Evolutionary conservation across 2,329 filamentous ascomycete genomes (phyloP), one percentile per base, ranked within the genome.

Genomic region (Chaetomiaceae sp.): DNA sequence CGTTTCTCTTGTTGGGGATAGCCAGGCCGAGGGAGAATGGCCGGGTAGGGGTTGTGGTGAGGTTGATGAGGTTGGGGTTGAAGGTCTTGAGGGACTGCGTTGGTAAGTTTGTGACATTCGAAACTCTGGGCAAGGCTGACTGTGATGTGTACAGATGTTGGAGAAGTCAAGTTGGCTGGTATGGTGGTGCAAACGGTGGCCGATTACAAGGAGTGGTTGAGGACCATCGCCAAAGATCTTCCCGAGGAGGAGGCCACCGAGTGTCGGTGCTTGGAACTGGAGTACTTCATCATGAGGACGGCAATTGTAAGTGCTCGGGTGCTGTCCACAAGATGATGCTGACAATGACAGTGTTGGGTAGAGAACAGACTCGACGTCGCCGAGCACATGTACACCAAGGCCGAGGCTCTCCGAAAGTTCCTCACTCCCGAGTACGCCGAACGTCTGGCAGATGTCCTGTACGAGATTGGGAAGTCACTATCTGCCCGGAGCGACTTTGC

Each of bases 331-430:
- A 42, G 8, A 22, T 56, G 34, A 37, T 38, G 37, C 55, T 62
- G 34, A 62, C 42, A 0, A 9, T 15, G 5, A 31, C 46, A 92
- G 89, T 80, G 85, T 27, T 95, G 86, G 84, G 83, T 84, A 61
- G 84, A 91, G 64, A 76, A 81, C 37, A 81, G 85, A 37, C 74
- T 87, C 14, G 87, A 92, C 53, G 79, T 91, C 44, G 88, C 89
- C 25, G 89, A 95, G 51, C 83, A 89, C 67, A 83, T 94, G 75
- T 91, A 86, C 67, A 69, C 69, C 33, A 88, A 88, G 61, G 69
- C 82, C 1, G 70, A 72, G 61, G 71, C 56, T n/a, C 67, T 70
- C 9, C 67, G 61, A 34, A 64, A 63, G 20, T 63, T 48, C 1
- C 65, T 81, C 2, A 76, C 84, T 39, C 68, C 77, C 0, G 57